Evolutionary conservation across 345 rosid genomes (phyloP).

Genomic region (Linum trigynum): DNA sequence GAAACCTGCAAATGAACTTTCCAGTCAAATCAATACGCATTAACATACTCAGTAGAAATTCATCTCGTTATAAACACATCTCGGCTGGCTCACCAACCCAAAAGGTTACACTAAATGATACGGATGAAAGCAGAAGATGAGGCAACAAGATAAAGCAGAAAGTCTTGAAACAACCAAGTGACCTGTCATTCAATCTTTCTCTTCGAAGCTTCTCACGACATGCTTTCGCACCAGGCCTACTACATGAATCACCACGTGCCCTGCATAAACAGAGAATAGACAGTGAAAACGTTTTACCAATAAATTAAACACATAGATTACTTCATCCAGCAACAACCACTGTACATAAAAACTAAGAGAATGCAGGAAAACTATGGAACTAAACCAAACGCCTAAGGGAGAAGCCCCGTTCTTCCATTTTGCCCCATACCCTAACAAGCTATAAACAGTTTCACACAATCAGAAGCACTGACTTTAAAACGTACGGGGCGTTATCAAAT

Average conservation of each 20-base stretch:
- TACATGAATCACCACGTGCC: slow-evolving; percentile 14
- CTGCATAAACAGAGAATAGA: slow-evolving; percentile 6
- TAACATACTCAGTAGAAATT: neutral
- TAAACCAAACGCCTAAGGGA: neutral
- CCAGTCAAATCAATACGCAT: neutral
- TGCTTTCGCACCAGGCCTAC: slow-evolving; percentile 20
- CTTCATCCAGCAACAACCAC: neutral
- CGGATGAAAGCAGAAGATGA: neutral
- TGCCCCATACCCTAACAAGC: neutral
- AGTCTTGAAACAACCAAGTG: neutral
- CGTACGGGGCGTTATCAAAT: neutral
- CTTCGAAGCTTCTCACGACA: slow-evolving; percentile 25
- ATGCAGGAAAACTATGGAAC: too few relatives aligned
- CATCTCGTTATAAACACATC: neutral
- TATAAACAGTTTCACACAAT: too few relatives aligned
- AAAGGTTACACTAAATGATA: too few relatives aligned
- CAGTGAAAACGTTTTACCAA: neutral
- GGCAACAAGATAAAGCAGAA: neutral
- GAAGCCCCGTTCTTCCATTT: neutral
- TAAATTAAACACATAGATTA: neutral
- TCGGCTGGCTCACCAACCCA: too few relatives aligned
- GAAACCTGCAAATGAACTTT: slow-evolving; percentile 16
- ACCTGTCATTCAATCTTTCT: slow-evolving; percentile 27
- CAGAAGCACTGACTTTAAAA: neutral
- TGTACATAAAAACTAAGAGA: too few relatives aligned